phyloP scores from a whole-genome alignment of 345 rosid genomes.

The Syzygium jambos region DNA sequence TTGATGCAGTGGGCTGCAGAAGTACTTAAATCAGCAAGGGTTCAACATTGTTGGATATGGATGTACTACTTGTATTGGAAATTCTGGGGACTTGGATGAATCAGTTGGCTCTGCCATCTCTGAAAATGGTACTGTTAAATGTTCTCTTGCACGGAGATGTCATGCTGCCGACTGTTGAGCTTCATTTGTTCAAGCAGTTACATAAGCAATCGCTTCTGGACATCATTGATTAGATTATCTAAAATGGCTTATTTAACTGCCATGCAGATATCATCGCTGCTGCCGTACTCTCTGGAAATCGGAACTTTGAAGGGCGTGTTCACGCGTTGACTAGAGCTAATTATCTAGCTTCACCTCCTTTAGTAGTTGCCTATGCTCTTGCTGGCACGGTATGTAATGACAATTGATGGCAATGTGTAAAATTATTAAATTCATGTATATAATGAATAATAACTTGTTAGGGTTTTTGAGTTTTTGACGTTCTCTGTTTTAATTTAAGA shows the following conservation, averaged over 20 bases:
- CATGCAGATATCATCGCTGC: constrained; percentile 81
- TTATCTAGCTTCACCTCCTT: constrained; percentile 98
- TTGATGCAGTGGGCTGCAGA: constrained; percentile 78
- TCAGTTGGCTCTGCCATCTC: constrained; percentile 89
- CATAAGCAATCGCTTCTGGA: neutral
- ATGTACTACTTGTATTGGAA: constrained; percentile 98
- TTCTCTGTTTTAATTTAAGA: neutral
- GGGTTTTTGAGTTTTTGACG: neutral
- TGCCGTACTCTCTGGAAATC: constrained; percentile 94
- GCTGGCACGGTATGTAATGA: constrained; percentile 79
- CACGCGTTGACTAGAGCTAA: constrained; percentile 97
- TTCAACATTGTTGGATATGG: constrained; percentile 96
- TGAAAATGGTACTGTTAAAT: constrained; percentile 57
- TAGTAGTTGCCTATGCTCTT: constrained; percentile 98
- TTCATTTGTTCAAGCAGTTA: neutral
- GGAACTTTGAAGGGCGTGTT: constrained; percentile 98
- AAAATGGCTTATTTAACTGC: neutral
- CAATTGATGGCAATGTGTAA: neutral
- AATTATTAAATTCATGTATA: neutral
- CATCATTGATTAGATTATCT: neutral
- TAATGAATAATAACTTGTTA: neutral
- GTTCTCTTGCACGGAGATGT: neutral
- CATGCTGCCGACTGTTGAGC: neutral
- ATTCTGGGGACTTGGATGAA: constrained; percentile 93
- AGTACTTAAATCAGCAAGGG: constrained; percentile 83